Percentiles rank a stretch among this genome's conserved stretches.
These are phyloP conservation scores for Cordyceps javanica DNA, from an alignment of 2,329 filamentous ascomycete species.

Conservation along the genomic window DNA sequence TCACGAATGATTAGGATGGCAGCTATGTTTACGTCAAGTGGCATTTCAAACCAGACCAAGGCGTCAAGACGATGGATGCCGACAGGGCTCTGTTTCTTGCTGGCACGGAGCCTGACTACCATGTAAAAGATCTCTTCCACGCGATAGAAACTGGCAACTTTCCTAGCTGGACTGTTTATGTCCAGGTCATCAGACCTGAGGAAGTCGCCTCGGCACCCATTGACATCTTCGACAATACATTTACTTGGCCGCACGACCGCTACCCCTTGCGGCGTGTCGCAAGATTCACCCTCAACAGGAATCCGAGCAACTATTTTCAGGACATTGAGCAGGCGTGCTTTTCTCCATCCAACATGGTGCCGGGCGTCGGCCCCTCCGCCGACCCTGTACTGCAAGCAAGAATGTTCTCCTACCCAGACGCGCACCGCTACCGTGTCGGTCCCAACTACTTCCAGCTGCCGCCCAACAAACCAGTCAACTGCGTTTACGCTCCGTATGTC, in stretches of 20 bases:
- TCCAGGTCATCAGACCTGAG: conserved; percentile 57
- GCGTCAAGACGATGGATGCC: conserved; percentile 36
- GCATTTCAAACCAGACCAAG: conserved; percentile 42
- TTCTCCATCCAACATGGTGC: conserved; percentile 57
- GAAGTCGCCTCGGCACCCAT: conserved; percentile 53
- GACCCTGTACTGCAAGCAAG: conserved; percentile 58
- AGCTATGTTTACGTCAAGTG: conserved; percentile 43
- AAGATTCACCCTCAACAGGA: conserved; percentile 58
- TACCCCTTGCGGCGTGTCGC: conserved; percentile 57
- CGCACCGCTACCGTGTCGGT: conserved; percentile 56
- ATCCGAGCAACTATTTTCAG: conserved; percentile 54
- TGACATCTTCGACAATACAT: conserved; percentile 64
- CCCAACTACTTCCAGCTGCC: conserved; percentile 43
- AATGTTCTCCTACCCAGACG: conserved; percentile 56
- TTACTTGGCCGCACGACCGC: conserved; percentile 60
- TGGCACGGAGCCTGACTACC: conserved; percentile 46
- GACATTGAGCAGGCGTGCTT: conserved; percentile 66
- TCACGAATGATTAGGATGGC: too few species aligned
- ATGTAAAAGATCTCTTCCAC: conserved; percentile 26
- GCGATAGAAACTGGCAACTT: conserved; percentile 31
- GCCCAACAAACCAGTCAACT: conserved; percentile 26
- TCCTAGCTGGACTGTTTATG: conserved; percentile 57
- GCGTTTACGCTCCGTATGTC: conserved; percentile 16
- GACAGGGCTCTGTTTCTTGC: conserved; percentile 30
- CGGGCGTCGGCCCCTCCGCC: conserved; percentile 55